phyloP scores from a whole-genome alignment of 1,284 basidiomycete species.

The Pascua guehoae region DNA sequence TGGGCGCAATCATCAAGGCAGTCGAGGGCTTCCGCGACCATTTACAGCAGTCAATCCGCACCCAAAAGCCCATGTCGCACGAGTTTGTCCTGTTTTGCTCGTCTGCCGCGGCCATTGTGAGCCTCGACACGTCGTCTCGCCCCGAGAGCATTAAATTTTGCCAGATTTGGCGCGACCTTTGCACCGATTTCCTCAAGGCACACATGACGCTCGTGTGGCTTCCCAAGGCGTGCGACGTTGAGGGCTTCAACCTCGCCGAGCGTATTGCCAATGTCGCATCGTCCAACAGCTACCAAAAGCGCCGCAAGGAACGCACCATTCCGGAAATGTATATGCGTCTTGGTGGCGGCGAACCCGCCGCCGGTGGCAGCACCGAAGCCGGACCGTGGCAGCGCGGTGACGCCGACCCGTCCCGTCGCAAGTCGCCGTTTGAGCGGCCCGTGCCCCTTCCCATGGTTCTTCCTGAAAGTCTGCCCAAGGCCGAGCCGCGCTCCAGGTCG shows the following conservation, averaged over 20 bases:
- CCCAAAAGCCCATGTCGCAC: constrained; percentile 33
- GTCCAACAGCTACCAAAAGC: constrained; percentile 41
- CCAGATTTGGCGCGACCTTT: constrained; percentile 39
- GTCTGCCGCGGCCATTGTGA: constrained; percentile 45
- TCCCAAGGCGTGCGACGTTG: constrained; percentile 36
- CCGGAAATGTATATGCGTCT: constrained; percentile 32
- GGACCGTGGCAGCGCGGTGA: constrained; percentile 47
- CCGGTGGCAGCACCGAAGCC: constrained; percentile 31
- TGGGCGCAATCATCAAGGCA: constrained; percentile 45
- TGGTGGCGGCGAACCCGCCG: constrained; percentile 35
- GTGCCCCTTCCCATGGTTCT: constrained; percentile 10
- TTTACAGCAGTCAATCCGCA: constrained; percentile 34
- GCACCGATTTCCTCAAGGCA: constrained; percentile 36
- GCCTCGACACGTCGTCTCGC: constrained; percentile 43
- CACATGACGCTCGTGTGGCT: constrained; percentile 46
- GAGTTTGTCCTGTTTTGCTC: constrained; percentile 46
- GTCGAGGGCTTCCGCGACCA: constrained; percentile 44
- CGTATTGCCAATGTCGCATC: constrained; percentile 46
- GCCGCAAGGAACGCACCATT: constrained; percentile 36
- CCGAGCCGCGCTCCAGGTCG: no score
- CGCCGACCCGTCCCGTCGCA: constrained; percentile 38
- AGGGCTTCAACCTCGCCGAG: constrained; percentile 43
- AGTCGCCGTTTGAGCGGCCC: constrained; percentile 34
- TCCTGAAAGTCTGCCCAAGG: no score
- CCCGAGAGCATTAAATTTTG: constrained; percentile 42